phyloP scores from a whole-genome alignment of 805 yeast genomes.

The Wickerhamomyces alni region DNA sequence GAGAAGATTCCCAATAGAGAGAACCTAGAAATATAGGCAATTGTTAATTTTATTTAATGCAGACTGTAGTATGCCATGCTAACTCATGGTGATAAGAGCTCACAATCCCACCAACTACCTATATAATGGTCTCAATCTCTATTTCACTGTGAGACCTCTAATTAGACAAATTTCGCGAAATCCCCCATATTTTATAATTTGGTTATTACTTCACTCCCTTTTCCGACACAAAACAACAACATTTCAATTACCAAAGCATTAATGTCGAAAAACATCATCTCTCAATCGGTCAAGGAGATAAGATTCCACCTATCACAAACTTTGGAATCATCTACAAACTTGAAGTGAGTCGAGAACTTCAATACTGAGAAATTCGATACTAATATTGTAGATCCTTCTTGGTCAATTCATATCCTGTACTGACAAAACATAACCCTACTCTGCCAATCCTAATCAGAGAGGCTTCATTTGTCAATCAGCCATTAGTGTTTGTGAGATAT shows the following conservation, averaged over 20 bases:
- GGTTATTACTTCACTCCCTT: too few species aligned
- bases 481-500: conserved; percentile 69
- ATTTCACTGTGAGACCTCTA: too few species aligned
- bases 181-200: too few species aligned
- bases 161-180: too few species aligned
- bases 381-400: conserved; percentile 65
- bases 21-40: neutral
- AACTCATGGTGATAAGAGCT: too few species aligned
- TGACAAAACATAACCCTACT: conserved; percentile 56
- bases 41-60: too few species aligned
- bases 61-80: too few species aligned
- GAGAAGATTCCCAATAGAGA: neutral
- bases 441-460: conserved; percentile 78
- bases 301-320: conserved; percentile 78
- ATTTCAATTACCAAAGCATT: too few species aligned
- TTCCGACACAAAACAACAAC: too few species aligned
- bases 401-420: conserved; percentile 54
- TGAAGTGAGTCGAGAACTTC: conserved; percentile 37
- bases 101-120: too few species aligned
- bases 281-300: conserved; percentile 61
- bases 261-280: conserved; percentile 29
- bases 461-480: conserved; percentile 47
- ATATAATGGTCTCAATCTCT: too few species aligned
- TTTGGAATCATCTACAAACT: conserved; percentile 63
- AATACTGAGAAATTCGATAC: too few species aligned